Evolutionary conservation across 176 grass and related monocot species (phyloP).

Genomic region (Phoenix roebelenii): DNA sequence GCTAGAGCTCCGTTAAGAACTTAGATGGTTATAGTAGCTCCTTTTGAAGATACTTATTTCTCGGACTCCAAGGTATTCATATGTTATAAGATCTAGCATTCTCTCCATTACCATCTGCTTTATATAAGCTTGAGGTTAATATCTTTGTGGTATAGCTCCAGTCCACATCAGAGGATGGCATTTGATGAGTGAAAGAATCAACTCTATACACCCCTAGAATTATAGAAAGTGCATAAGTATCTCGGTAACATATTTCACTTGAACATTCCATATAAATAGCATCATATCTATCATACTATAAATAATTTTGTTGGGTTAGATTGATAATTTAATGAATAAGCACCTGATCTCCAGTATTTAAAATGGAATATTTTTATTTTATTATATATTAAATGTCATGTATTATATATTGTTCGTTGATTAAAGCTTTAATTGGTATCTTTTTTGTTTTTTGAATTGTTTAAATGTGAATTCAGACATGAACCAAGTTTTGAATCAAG

Average conservation of each 20-base stretch:
- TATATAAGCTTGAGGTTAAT: constrained; percentile 30
- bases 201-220: constrained; percentile 79
- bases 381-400: no score
- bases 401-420: no score
- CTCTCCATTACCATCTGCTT: constrained; percentile 46
- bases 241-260: constrained; percentile 85
- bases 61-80: constrained; percentile 82
- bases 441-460: no score
- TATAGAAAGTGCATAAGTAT: constrained; percentile 50
- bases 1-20: constrained; percentile 77
- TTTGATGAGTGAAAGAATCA: constrained; percentile 58
- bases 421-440: no score
- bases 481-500: no score
- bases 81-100: constrained; percentile 71
- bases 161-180: constrained; percentile 53
- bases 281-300: no score
- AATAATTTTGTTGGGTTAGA: no score
- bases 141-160: constrained; percentile 74
- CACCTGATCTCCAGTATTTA: constrained; percentile 72
- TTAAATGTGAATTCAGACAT: no score
- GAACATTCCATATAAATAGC: neutral
- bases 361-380: no score
- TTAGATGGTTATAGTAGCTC: constrained; percentile 70
- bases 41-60: constrained; percentile 65
- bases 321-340: neutral